Conservation (phyloP, 2,329 filamentous ascomycete genomes). For the Apiospora aurea region DNA sequence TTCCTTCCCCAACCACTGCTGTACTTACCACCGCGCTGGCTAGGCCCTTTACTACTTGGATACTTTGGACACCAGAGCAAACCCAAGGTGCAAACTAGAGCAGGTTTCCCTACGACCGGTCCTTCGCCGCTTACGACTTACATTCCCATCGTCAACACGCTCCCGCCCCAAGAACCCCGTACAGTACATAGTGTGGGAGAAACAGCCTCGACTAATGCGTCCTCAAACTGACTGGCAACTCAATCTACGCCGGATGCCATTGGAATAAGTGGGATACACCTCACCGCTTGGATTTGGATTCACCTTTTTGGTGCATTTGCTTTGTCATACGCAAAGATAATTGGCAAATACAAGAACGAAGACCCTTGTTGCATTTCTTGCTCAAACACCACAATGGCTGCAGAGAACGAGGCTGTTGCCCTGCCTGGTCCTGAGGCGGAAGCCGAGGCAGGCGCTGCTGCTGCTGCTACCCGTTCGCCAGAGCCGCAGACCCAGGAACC, state of each 20-base stretch:
- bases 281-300: slow-evolving; percentile 18
- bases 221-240: slow-evolving; percentile 23
- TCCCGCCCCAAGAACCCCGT: background rate
- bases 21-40: background rate
- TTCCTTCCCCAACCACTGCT: slow-evolving; percentile 1
- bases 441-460: background rate
- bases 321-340: slow-evolving; percentile 23
- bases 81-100: slow-evolving; percentile 19
- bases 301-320: slow-evolving; percentile 24
- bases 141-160: slow-evolving; percentile 24
- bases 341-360: slow-evolving; percentile 31
- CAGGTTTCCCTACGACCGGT: slow-evolving; percentile 18
- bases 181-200: slow-evolving; percentile 18
- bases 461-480: background rate
- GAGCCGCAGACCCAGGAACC: slow-evolving; percentile 17
- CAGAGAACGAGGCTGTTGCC: background rate
- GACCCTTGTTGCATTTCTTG: slow-evolving; percentile 33
- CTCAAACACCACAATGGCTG: slow-evolving; percentile 21
- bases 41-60: slow-evolving; percentile 17
- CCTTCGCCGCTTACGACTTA: slow-evolving; percentile 34
- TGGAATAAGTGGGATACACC: slow-evolving; percentile 19
- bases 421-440: slow-evolving; percentile 1
- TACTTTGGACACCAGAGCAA: slow-evolving; percentile 12
- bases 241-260: slow-evolving; percentile 23
- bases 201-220: slow-evolving; percentile 29